Percentiles rank a stretch among this genome's conserved stretches.
These are phyloP conservation scores for Aspergillus sergii DNA, from an alignment of 2,329 filamentous ascomycete genomes.

Conservation along the genomic window DNA sequence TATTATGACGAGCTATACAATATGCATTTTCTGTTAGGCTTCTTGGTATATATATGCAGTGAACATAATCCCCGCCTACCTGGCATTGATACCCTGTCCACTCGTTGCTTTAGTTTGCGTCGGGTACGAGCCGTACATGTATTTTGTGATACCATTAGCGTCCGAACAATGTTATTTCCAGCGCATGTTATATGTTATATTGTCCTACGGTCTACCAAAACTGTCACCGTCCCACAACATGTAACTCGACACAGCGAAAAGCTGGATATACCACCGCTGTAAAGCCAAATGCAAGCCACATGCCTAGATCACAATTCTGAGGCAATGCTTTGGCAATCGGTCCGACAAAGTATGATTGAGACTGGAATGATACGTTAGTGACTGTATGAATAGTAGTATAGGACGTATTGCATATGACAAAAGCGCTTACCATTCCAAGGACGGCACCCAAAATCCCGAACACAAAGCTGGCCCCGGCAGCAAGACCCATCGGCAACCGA, in stretches of 20 bases:
- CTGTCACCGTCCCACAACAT: constrained; percentile 23
- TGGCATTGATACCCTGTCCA: constrained; percentile 6
- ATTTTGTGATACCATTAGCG: not conserved
- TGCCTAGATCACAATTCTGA: constrained; percentile 35
- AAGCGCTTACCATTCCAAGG: constrained; percentile 37
- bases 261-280: constrained; percentile 34
- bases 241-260: constrained; percentile 34
- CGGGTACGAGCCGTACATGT: not conserved
- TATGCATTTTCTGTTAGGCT: not conserved
- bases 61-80: not conserved
- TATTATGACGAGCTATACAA: not conserved
- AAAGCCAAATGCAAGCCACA: constrained; percentile 37
- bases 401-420: not conserved
- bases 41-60: not conserved
- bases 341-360: constrained; percentile 40
- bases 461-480: constrained; percentile 37
- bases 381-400: not conserved
- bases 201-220: not conserved
- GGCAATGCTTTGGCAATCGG: constrained; percentile 33
- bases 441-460: constrained; percentile 41
- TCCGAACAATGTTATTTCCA: not conserved
- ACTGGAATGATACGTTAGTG: constrained; percentile 14
- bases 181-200: not conserved
- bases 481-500: constrained; percentile 42
- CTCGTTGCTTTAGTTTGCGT: not conserved